phyloP scores from a whole-genome alignment of 169 alveolate genomes.

The Plasmodium gallinaceum region DNA sequence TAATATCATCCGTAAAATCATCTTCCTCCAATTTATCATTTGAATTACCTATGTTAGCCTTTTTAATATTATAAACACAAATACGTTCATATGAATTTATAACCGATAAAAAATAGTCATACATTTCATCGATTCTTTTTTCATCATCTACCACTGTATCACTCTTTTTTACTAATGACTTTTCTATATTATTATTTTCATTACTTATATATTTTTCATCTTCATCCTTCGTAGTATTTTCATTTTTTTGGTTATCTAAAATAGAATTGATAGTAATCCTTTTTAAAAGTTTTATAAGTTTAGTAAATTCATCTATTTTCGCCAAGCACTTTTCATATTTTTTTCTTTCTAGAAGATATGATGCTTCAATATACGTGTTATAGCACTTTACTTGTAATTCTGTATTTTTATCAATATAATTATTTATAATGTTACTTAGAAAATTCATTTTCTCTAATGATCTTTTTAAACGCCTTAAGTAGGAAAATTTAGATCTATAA shows the following conservation, averaged over 20 bases:
- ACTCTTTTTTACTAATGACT: conserved; percentile 11
- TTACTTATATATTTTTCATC: background rate
- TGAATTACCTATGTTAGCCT: conserved; percentile 9
- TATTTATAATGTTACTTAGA: conserved; percentile 5
- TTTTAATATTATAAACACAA: conserved; percentile 37
- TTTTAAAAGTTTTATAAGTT: conserved; percentile 36
- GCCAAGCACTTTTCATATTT: conserved; percentile 56
- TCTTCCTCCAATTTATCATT: conserved; percentile 57
- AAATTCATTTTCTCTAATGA: conserved; percentile 31
- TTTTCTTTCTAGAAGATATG: conserved; percentile 45
- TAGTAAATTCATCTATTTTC: conserved; percentile 37
- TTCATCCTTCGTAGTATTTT: background rate
- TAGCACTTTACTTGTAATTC: conserved; percentile 62
- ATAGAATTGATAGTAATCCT: conserved; percentile 12
- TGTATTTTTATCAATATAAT: conserved; percentile 36
- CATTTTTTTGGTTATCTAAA: background rate
- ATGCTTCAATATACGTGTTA: conserved; percentile 15
- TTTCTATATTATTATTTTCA: background rate
- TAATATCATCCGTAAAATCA: background rate
- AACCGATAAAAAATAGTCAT: conserved; percentile 37
- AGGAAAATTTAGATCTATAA: conserved; percentile 39
- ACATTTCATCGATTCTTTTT: conserved; percentile 25
- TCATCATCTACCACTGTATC: conserved; percentile 27
- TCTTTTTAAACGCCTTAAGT: conserved; percentile 45
- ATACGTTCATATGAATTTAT: conserved; percentile 51